These are phyloP conservation scores for Trichophyton benhamiae DNA, from an alignment of 2,329 filamentous ascomycete genomes.

Conservation along the genomic window DNA sequence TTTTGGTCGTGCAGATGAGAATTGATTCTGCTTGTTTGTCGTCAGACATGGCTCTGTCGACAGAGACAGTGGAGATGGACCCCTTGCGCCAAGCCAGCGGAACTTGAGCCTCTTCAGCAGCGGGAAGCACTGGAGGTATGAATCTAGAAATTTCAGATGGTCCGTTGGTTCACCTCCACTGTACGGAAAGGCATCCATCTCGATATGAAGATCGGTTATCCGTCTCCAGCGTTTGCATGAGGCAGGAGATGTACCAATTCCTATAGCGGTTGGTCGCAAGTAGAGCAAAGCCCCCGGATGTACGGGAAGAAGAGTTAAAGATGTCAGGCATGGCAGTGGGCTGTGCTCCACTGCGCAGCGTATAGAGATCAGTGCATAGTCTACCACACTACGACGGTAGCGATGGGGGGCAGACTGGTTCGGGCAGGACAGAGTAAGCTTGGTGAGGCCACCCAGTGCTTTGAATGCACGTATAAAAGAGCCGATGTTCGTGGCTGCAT, in stretches of 20 bases:
- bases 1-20: constrained; percentile 25
- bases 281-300: constrained; percentile 68
- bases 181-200: constrained; percentile 52
- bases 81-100: constrained; percentile 60
- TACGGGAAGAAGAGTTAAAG: constrained; percentile 59
- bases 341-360: constrained; percentile 70
- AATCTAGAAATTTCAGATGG: constrained; percentile 66
- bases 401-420: constrained; percentile 56
- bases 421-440: constrained; percentile 65
- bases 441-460: constrained; percentile 55
- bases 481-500: constrained; percentile 75
- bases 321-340: constrained; percentile 51
- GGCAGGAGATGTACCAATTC: constrained; percentile 61
- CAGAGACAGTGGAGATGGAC: constrained; percentile 61
- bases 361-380: constrained; percentile 79
- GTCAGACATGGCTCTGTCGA: constrained; percentile 56
- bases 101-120: constrained; percentile 60
- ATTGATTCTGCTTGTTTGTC: constrained; percentile 37
- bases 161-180: constrained; percentile 42
- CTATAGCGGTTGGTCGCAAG: constrained; percentile 54
- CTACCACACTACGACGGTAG: constrained; percentile 65
- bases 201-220: constrained; percentile 60
- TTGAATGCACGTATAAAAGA: constrained; percentile 68
- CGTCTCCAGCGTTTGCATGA: constrained; percentile 64
- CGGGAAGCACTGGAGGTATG: constrained; percentile 61